Evolutionary conservation across 208 protist genomes (phyloP).

Genomic region (Trypanosoma melophagium): DNA sequence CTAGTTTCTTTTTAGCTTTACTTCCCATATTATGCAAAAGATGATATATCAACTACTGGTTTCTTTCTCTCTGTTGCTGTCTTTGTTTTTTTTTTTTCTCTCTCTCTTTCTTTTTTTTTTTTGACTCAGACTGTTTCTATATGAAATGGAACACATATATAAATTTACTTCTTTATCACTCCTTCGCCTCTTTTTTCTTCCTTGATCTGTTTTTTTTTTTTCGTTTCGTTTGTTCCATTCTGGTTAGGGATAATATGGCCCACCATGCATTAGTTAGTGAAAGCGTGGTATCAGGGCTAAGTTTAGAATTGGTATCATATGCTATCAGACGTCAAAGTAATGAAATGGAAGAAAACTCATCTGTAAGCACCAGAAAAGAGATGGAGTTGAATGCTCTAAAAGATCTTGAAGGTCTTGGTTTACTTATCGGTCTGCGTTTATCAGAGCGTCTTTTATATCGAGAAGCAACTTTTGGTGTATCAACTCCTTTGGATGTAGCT

Average conservation of each 20-base stretch:
- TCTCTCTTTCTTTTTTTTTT: too few species aligned
- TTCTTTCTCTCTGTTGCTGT: background rate
- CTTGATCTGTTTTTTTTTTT: background rate
- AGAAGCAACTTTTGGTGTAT: slow-evolving; percentile 54
- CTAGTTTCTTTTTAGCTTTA: slow-evolving; percentile 12
- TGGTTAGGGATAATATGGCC: slow-evolving; percentile 26
- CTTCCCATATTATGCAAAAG: background rate
- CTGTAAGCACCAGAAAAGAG: slow-evolving; percentile 22
- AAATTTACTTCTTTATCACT: background rate
- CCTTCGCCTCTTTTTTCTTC: background rate
- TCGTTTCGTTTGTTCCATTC: slow-evolving; percentile 14
- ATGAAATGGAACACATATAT: too few species aligned
- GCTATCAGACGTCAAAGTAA: slow-evolving; percentile 27
- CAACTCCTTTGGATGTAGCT: slow-evolving; percentile 53
- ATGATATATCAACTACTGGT: background rate
- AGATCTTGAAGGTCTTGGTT: slow-evolving; percentile 54
- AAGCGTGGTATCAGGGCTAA: slow-evolving; percentile 48
- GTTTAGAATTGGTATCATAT: slow-evolving; percentile 48
- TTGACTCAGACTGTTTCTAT: too few species aligned
- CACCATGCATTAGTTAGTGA: slow-evolving; percentile 50
- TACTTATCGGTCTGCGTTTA: slow-evolving; percentile 61
- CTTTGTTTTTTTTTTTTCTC: background rate
- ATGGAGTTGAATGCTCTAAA: slow-evolving; percentile 30
- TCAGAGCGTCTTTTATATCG: slow-evolving; percentile 75
- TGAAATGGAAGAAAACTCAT: slow-evolving; percentile 14